phyloP scores from a whole-genome alignment of 345 rosid genomes.

The Trapa bicornis region DNA sequence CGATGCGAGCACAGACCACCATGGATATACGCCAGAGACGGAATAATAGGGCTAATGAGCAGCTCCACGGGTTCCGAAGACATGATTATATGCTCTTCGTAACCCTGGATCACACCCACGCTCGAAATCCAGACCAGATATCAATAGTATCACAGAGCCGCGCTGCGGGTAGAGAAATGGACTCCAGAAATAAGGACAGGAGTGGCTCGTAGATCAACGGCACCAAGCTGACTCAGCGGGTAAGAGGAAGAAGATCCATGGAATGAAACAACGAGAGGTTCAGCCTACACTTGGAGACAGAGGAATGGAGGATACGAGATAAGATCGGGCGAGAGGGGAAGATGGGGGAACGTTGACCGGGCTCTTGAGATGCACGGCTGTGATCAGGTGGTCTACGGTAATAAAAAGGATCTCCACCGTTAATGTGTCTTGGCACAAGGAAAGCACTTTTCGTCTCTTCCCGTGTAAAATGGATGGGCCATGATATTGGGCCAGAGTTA shows the following conservation, averaged over 20 bases:
- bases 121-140: neutral
- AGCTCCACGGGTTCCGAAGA: conserved; percentile 56
- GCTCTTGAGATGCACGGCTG: too few relatives aligned
- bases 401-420: too few relatives aligned
- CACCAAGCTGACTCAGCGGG: neutral
- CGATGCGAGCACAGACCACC: conserved; percentile 63
- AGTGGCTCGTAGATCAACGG: neutral
- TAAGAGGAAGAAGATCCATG: neutral
- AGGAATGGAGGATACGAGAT: too few relatives aligned
- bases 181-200: neutral
- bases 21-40: conserved; percentile 46
- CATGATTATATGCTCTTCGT: conserved; percentile 73
- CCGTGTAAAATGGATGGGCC: too few relatives aligned
- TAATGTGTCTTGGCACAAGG: too few relatives aligned
- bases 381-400: too few relatives aligned
- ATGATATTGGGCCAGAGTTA: too few relatives aligned
- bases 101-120: conserved; percentile 30
- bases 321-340: too few relatives aligned
- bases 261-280: neutral
- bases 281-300: too few relatives aligned
- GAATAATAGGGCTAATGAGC: conserved; percentile 26
- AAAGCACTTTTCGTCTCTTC: too few relatives aligned
- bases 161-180: neutral
- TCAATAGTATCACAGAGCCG: neutral
- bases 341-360: too few relatives aligned